Conservation (phyloP, 1,284 basidiomycete genomes). For the Mycosarcoma maydis region DNA sequence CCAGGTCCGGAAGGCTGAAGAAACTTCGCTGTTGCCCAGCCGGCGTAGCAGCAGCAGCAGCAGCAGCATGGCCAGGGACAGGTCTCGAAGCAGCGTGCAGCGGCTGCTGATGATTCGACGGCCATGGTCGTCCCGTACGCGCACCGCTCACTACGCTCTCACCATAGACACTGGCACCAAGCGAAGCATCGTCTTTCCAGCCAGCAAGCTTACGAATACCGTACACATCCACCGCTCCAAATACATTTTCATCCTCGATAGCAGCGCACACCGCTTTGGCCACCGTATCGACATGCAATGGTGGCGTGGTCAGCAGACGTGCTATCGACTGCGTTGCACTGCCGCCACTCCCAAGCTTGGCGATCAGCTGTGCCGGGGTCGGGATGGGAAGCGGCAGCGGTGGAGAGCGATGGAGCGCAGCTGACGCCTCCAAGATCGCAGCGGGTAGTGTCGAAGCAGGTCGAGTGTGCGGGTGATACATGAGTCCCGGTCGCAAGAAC, state of each 20-base stretch:
- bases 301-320: conserved; percentile 80
- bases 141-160: conserved; percentile 7
- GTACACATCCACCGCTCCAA: conserved; percentile 46
- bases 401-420: conserved; percentile 48
- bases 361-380: conserved; percentile 68
- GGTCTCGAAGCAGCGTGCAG: conserved; percentile 16
- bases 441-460: conserved; percentile 88
- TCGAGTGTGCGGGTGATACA: conserved; percentile 92
- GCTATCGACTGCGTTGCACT: conserved; percentile 73
- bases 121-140: conserved; percentile 5
- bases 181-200: conserved; percentile 44
- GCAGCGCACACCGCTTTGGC: conserved; percentile 79
- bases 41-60: conserved; percentile 7
- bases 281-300: conserved; percentile 95
- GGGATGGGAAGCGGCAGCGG: conserved; percentile 72
- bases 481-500: conserved; percentile 74
- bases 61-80: background rate
- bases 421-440: conserved; percentile 77
- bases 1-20: conserved; percentile 42
- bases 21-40: conserved; percentile 31
- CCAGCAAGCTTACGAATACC: conserved; percentile 56
- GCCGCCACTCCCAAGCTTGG: conserved; percentile 16
- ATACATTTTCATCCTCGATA: conserved; percentile 67
- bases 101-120: conserved; percentile 14
- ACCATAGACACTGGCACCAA: conserved; percentile 15